phyloP scores from a whole-genome alignment of 441 rosid genomes.

The Erysimum pusillum region DNA sequence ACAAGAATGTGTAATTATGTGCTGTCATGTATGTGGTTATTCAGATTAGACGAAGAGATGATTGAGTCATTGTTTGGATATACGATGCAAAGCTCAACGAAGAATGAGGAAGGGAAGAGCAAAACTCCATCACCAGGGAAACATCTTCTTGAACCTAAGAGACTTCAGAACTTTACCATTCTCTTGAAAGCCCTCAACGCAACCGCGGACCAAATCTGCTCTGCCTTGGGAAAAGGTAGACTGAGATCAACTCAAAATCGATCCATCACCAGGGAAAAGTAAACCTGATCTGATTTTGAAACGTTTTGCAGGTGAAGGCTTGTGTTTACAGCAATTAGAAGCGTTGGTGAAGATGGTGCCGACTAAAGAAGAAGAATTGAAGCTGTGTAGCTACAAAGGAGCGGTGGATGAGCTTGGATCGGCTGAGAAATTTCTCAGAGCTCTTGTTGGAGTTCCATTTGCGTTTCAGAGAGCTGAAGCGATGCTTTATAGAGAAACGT shows the following conservation, averaged over 20 bases:
- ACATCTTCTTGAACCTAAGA: constrained; percentile 90
- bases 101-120: constrained; percentile 78
- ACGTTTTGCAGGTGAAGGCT: constrained; percentile 62
- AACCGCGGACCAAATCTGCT: constrained; percentile 77
- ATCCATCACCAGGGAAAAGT: not conserved
- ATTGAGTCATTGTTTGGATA: constrained; percentile 95
- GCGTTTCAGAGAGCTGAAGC: constrained; percentile 85
- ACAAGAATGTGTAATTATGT: constrained; percentile 13
- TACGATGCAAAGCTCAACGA: constrained; percentile 62
- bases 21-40: constrained; percentile 36
- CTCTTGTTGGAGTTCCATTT: constrained; percentile 67
- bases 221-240: constrained; percentile 79
- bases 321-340: constrained; percentile 82
- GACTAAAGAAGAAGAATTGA: constrained; percentile 90
- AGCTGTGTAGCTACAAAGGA: constrained; percentile 76
- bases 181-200: constrained; percentile 84
- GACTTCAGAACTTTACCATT: constrained; percentile 92
- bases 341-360: constrained; percentile 93
- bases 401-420: constrained; percentile 76
- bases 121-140: constrained; percentile 91
- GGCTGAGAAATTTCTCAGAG: constrained; percentile 78
- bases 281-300: not conserved
- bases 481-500: constrained; percentile 89
- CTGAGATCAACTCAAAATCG: not conserved
- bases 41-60: constrained; percentile 98